A percentile compares a stretch with the other conserved stretches of the same genome.
Evolutionary conservation across 495 filamentous ascomycete genomes (phyloP).

Genomic region (Trichoderma orchidacearum): DNA sequence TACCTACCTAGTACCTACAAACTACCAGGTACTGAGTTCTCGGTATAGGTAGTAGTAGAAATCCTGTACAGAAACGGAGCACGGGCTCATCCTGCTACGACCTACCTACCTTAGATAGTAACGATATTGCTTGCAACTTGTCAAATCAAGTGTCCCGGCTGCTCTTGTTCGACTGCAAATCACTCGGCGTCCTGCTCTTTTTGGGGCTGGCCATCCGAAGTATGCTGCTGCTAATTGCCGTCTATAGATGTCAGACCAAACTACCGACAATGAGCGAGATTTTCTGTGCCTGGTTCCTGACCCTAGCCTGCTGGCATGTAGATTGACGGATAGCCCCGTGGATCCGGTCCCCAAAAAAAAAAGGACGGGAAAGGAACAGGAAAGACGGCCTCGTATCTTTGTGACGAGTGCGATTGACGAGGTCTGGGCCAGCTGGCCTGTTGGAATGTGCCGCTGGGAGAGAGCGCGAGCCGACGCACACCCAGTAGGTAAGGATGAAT

Average conservation of each 20-base stretch:
- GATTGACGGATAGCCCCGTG: no score
- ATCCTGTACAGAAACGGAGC: no score
- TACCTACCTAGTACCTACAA: no score
- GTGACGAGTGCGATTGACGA: not conserved
- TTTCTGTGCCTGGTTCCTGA: constrained; percentile 1
- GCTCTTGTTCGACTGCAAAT: no score
- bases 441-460: not conserved
- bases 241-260: not conserved
- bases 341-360: not conserved
- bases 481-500: no score
- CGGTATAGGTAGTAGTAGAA: no score
- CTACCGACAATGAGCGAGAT: not conserved
- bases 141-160: not conserved
- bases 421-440: not conserved
- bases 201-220: not conserved
- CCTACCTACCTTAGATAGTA: no score
- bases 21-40: no score
- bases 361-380: not conserved
- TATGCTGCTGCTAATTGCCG: not conserved
- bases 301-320: no score
- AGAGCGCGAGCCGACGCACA: not conserved
- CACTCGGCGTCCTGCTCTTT: not conserved
- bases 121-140: no score
- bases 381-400: not conserved
- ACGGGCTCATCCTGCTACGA: no score